Conservation (phyloP, 2,329 filamentous ascomycete species). For the Diplocarpon rosae region DNA sequence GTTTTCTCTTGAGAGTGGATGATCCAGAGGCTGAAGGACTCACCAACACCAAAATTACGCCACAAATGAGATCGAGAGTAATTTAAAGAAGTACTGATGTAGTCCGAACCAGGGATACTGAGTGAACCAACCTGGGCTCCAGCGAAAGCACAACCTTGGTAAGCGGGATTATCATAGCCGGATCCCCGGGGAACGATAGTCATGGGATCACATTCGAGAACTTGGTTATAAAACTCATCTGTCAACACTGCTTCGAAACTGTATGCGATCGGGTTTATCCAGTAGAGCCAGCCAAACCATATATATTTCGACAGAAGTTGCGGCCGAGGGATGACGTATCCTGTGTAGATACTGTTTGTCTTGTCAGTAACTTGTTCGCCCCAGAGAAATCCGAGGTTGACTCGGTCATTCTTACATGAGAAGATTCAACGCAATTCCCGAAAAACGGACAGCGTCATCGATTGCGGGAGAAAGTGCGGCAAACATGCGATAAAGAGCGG, state of each 20-base stretch:
- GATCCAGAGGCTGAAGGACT: too few species aligned
- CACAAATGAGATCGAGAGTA: constrained; percentile 49
- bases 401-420: too few species aligned
- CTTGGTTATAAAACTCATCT: constrained; percentile 56
- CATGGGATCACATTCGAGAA: constrained; percentile 16
- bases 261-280: constrained; percentile 63
- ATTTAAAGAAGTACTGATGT: constrained; percentile 42
- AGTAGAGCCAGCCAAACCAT: constrained; percentile 47
- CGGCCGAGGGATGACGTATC: constrained; percentile 48
- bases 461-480: constrained; percentile 52
- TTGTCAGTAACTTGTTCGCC: too few species aligned
- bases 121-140: constrained; percentile 41
- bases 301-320: constrained; percentile 40
- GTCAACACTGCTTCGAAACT: constrained; percentile 62
- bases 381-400: too few species aligned
- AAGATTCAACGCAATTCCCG: constrained; percentile 50
- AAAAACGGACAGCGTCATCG: constrained; percentile 55
- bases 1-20: too few species aligned
- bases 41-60: constrained; percentile 54
- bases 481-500: constrained; percentile 56
- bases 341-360: constrained; percentile 27
- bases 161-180: constrained; percentile 30
- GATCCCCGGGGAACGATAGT: constrained; percentile 19
- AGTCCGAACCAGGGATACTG: constrained; percentile 41
- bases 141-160: constrained; percentile 51